phyloP scores from a whole-genome alignment of 306 rosid species.

The Astragalus membranaceus region DNA sequence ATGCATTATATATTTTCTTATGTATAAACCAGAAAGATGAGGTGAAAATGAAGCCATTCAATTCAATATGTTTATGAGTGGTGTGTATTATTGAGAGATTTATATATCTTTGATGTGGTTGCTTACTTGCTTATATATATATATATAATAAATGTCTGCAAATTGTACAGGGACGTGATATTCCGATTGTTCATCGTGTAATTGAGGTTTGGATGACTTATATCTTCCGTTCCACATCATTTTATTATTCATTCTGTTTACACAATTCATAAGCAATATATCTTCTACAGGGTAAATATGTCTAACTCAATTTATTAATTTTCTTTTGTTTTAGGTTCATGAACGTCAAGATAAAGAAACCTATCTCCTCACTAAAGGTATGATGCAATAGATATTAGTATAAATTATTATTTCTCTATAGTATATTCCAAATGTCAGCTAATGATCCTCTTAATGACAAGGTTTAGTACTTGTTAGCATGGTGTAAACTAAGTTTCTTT shows the following conservation, averaged over 20 bases:
- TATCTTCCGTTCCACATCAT: background rate
- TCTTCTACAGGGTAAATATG: background rate
- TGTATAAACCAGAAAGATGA: background rate
- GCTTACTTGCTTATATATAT: background rate
- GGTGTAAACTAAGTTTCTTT: too few relatives aligned
- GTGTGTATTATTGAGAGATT: background rate
- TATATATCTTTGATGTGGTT: background rate
- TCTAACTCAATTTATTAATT: background rate
- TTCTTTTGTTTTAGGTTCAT: conserved; percentile 49
- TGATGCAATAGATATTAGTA: background rate
- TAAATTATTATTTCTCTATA: background rate
- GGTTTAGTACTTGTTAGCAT: too few relatives aligned
- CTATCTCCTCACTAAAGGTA: conserved; percentile 76
- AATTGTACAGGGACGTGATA: conserved; percentile 50
- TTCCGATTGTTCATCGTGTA: conserved; percentile 85
- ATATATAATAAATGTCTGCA: conserved; percentile 15
- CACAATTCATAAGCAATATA: background rate
- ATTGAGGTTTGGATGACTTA: conserved; percentile 36
- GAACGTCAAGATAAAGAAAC: conserved; percentile 46
- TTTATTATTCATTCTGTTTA: background rate
- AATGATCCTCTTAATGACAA: background rate
- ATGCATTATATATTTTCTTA: background rate
- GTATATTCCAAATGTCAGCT: background rate
- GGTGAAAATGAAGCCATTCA: background rate
- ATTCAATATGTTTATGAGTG: background rate